Conservation (phyloP, 164 flowering plant species). For the Piper longum region DNA sequence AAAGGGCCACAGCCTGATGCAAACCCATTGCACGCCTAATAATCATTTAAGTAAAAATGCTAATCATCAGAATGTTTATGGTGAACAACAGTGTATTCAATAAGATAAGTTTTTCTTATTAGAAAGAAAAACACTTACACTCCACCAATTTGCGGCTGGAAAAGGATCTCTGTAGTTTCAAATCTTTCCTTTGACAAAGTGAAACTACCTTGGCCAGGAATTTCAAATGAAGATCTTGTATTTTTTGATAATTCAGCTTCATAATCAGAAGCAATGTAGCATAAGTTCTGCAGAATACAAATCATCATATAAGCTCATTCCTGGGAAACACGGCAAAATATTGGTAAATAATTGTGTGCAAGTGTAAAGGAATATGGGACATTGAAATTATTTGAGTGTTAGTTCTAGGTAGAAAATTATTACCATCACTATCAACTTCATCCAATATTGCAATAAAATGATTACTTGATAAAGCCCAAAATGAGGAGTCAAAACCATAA, state of each 20-base stretch:
- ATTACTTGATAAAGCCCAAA: no score
- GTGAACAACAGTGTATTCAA: background rate
- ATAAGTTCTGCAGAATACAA: slow-evolving; percentile 44
- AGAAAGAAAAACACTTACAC: slow-evolving; percentile 35
- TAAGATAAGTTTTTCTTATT: background rate
- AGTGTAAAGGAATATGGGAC: background rate
- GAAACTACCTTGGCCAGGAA: slow-evolving; percentile 47
- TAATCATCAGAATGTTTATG: background rate
- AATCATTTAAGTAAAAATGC: background rate
- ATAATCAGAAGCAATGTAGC: slow-evolving; percentile 88
- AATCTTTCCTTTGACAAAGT: slow-evolving; percentile 81
- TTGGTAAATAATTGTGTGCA: no score
- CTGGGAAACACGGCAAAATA: background rate
- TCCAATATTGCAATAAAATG: no score
- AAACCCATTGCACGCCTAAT: slow-evolving; percentile 69
- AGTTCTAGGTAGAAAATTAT: no score
- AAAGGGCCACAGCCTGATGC: slow-evolving; percentile 84
- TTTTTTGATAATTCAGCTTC: slow-evolving; percentile 68
- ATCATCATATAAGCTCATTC: slow-evolving; percentile 5
- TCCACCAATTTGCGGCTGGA: slow-evolving; percentile 76
- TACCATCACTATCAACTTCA: no score
- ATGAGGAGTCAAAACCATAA: no score
- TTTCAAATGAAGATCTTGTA: slow-evolving; percentile 48
- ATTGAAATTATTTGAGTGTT: background rate
- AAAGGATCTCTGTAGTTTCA: slow-evolving; percentile 86